Evolutionary conservation across 2,329 filamentous ascomycete genomes (phyloP), one percentile per base, ranked within the genome.

Genomic region (Fusarium brevicatenulatum): DNA sequence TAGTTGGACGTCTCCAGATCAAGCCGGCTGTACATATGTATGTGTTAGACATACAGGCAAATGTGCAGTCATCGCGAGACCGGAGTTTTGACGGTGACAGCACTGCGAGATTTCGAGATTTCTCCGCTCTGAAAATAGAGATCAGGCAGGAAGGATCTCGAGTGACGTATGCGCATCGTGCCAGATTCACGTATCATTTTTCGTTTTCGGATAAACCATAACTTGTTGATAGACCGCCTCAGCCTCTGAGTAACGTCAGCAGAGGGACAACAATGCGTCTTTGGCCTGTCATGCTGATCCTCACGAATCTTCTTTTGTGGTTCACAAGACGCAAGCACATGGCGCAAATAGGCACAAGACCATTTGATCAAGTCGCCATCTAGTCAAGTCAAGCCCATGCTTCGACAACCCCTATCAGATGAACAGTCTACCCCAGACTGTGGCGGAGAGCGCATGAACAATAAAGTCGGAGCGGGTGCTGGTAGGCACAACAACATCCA

Each of bases 341-440:
- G 54, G 36, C 59, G 30, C 42, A 52, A 44, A 39, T 34, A 63
- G 56, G 70, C 47, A 36, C 40, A 66, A 47, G 56, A 59, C 30
- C 28, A 52, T 44, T 10, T n/a, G 21, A 34, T 11, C 46, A 30
- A 32, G 44, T 44, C 18, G 57, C 23, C 43, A 25, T 28, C 12
- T 15, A 46, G 43, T 47, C 23, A 40, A 28, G 34, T 12, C 19
- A 66, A 44, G 59, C 53, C 61, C 56, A 70, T 67, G 70, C 54
- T 67, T 54, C 42, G 15, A 54, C 46, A 60, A 21, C 57, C 54
- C 39, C 50, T 56, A 58, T 56, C 50, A 63, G 47, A 49, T 42
- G 44, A 72, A 69, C 39, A 61, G 62, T 71, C 37, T 71, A 66
- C 70, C 70, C 70, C 70, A 42, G 71, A 71, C 58, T 73, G 53